phyloP scores from a whole-genome alignment of 2,329 filamentous ascomycete species.

The Talaromyces sp. region DNA sequence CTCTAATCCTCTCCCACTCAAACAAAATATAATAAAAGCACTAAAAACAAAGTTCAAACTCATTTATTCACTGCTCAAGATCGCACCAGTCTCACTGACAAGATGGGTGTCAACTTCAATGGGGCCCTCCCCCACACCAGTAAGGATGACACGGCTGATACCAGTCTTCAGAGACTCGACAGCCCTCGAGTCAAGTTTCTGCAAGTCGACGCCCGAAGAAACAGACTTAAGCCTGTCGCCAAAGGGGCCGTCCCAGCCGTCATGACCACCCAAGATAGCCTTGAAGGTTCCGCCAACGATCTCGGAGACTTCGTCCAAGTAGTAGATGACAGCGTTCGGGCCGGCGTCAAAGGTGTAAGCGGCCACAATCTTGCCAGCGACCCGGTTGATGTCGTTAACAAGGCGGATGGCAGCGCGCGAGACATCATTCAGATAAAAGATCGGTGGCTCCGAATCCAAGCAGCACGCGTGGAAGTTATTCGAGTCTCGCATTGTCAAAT shows the following conservation, averaged over 20 bases:
- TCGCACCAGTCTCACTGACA: conserved; percentile 60
- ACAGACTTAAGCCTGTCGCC: conserved; percentile 46
- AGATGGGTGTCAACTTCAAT: conserved; percentile 71
- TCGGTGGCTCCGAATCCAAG: conserved; percentile 90
- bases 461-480: conserved; percentile 97
- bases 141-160: conserved; percentile 83
- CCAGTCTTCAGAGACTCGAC: conserved; percentile 65
- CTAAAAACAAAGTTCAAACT: neutral
- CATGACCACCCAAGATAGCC: conserved; percentile 59
- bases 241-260: conserved; percentile 54
- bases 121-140: conserved; percentile 84
- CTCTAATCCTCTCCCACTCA: neutral
- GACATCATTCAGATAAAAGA: conserved; percentile 97
- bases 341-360: conserved; percentile 98
- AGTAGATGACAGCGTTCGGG: conserved; percentile 95
- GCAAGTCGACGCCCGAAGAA: conserved; percentile 51
- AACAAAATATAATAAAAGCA: neutral
- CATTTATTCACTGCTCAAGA: conserved; percentile 18
- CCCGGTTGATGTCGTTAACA: conserved; percentile 81
- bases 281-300: conserved; percentile 74
- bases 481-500: conserved; percentile 91
- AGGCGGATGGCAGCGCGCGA: conserved; percentile 79
- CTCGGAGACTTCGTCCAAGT: conserved; percentile 70
- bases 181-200: conserved; percentile 51
- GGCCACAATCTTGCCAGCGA: conserved; percentile 71